Conservation (phyloP, 1,139 yeast genomes). For the Debaryomycetaceae sp. region DNA sequence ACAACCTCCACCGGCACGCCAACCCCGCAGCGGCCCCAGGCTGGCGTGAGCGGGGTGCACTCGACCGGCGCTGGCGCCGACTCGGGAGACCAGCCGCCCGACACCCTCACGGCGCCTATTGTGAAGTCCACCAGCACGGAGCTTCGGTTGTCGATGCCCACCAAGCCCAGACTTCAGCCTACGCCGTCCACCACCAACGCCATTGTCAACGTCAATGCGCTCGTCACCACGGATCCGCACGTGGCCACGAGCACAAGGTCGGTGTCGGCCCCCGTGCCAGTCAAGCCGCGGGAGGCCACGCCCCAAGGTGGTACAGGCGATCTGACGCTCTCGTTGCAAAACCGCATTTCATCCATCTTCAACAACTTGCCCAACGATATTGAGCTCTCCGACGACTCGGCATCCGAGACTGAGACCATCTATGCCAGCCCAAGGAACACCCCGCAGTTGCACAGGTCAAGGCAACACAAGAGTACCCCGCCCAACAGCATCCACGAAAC, state of each 20-base stretch:
- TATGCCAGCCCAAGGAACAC: constrained; percentile 14
- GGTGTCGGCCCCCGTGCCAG: not conserved
- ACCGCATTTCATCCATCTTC: constrained; percentile 36
- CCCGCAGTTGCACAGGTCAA: not conserved
- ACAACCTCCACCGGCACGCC: not conserved
- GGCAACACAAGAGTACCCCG: constrained; percentile 12
- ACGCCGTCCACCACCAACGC: constrained; percentile 6
- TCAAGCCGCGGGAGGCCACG: not conserved
- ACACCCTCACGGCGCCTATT: constrained; percentile 4
- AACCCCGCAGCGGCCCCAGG: too few species aligned
- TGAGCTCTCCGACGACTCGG: constrained; percentile 41
- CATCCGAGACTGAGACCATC: constrained; percentile 39
- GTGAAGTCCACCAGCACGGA: constrained; percentile 5
- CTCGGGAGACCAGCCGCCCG: too few species aligned
- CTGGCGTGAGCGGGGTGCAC: too few species aligned
- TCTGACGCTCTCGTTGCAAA: constrained; percentile 15
- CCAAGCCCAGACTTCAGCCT: constrained; percentile 7
- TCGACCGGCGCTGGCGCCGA: too few species aligned
- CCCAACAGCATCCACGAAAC: constrained; percentile 6
- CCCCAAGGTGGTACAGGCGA: not conserved
- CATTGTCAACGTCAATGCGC: constrained; percentile 3
- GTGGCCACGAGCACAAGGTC: too few species aligned
- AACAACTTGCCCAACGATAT: constrained; percentile 47
- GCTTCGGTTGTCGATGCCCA: constrained; percentile 4
- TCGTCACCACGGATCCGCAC: not conserved